A percentile compares a stretch with the other conserved stretches of the same genome.
These are phyloP conservation scores for Dendrocalamus latiflorus DNA, from an alignment of 202 grass and related monocot species.

Conservation along the genomic window DNA sequence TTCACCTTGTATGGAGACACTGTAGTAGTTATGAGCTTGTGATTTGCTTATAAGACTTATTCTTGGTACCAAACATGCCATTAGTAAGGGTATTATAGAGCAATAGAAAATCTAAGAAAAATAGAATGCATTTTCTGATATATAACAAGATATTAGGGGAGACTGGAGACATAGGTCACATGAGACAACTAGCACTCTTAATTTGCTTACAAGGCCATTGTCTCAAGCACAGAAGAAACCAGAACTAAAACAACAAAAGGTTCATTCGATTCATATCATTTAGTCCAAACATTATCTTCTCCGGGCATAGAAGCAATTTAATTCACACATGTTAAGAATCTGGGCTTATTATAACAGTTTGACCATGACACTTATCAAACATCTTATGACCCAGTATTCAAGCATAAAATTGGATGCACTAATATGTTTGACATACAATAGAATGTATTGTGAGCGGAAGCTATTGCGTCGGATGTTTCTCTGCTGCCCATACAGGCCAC, in stretches of 20 bases:
- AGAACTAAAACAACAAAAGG: not conserved
- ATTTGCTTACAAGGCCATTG: slow-evolving; percentile 1
- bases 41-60: slow-evolving; percentile 16
- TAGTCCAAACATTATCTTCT: not conserved
- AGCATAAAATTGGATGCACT: slow-evolving; percentile 9
- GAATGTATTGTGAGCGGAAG: slow-evolving; percentile 70
- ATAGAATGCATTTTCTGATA: not conserved
- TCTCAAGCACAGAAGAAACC: not conserved
- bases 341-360: not conserved
- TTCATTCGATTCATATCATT: not conserved
- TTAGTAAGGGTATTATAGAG: not conserved
- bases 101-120: not conserved
- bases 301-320: not conserved
- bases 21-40: not conserved
- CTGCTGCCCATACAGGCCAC: slow-evolving; percentile 81
- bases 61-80: not conserved
- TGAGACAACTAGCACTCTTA: not conserved
- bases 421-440: slow-evolving; percentile 50
- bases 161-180: not conserved
- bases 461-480: slow-evolving; percentile 91
- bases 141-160: not conserved
- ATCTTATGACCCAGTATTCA: not conserved
- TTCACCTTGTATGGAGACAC: slow-evolving; percentile 4
- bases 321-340: not conserved
- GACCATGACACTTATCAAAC: not conserved